These are phyloP conservation scores for Diaporthe humulicola DNA, from an alignment of 2,329 filamentous ascomycete species.

Conservation along the genomic window DNA sequence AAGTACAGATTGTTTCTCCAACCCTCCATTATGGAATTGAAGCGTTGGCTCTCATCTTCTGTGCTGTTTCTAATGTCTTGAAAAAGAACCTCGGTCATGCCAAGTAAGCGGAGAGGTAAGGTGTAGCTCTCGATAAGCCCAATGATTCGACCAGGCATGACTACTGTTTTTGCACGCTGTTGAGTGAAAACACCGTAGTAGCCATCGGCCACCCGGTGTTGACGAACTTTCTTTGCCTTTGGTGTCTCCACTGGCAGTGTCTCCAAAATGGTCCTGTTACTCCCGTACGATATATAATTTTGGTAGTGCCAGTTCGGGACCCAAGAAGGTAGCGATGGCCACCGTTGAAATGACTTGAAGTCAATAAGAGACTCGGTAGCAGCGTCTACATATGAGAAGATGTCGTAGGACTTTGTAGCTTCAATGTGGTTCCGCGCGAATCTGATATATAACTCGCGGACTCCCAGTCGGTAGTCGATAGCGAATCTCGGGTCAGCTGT, in stretches of 20 bases:
- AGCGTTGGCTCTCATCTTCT: not conserved
- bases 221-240: not conserved
- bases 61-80: not conserved
- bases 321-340: not conserved
- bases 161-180: not conserved
- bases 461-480: not conserved
- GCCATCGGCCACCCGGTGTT: not conserved
- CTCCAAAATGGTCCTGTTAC: slow-evolving; percentile 13
- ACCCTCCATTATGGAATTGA: not conserved
- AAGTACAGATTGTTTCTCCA: not conserved
- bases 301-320: slow-evolving; percentile 14
- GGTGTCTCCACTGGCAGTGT: not conserved
- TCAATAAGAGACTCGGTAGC: not conserved
- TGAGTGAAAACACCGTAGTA: not conserved
- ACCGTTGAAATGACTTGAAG: not conserved
- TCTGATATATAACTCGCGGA: not conserved
- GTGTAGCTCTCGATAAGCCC: slow-evolving; percentile 11
- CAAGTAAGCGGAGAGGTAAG: not conserved
- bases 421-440: slow-evolving; percentile 11
- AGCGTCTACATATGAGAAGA: not conserved
- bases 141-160: not conserved
- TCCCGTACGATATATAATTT: not conserved
- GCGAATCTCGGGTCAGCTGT: not conserved
- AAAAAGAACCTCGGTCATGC: not conserved
- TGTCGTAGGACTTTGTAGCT: slow-evolving; percentile 4